Conservation (phyloP, 148 eudicot genomes). For the Arbutus unedo region DNA sequence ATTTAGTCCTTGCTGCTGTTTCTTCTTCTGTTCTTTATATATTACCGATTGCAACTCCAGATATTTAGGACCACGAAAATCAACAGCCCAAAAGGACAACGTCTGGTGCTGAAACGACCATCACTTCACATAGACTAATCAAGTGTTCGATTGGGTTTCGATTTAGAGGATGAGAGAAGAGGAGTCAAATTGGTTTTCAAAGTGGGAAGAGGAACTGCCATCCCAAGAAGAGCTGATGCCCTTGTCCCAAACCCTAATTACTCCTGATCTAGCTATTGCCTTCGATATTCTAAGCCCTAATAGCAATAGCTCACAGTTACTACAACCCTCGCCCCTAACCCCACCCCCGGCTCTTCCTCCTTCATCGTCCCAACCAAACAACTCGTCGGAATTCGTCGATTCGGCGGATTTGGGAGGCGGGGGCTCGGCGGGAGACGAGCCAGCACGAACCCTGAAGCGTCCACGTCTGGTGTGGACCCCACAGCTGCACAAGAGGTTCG, state of each 20-base stretch:
- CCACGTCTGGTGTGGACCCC: conserved; percentile 86
- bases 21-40: no score
- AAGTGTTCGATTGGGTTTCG: conserved; percentile 13
- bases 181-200: conserved; percentile 80
- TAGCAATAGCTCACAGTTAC: conserved; percentile 9
- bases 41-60: no score
- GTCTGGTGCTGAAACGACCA: background rate
- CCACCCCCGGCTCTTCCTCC: conserved; percentile 21
- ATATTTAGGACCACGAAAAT: background rate
- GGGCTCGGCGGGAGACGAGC: conserved; percentile 42
- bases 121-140: background rate
- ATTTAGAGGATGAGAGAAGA: conserved; percentile 61
- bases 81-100: background rate
- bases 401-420: conserved; percentile 65
- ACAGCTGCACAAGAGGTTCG: conserved; percentile 75
- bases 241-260: conserved; percentile 75
- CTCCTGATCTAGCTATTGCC: conserved; percentile 82
- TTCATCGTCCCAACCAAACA: conserved; percentile 23
- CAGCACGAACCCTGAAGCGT: conserved; percentile 66
- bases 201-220: conserved; percentile 85
- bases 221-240: conserved; percentile 82
- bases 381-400: conserved; percentile 36
- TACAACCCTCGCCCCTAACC: background rate
- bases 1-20: background rate
- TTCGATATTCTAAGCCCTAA: conserved; percentile 56